Conservation (phyloP, 1,284 basidiomycete genomes). For the Takashimella koratensis region DNA sequence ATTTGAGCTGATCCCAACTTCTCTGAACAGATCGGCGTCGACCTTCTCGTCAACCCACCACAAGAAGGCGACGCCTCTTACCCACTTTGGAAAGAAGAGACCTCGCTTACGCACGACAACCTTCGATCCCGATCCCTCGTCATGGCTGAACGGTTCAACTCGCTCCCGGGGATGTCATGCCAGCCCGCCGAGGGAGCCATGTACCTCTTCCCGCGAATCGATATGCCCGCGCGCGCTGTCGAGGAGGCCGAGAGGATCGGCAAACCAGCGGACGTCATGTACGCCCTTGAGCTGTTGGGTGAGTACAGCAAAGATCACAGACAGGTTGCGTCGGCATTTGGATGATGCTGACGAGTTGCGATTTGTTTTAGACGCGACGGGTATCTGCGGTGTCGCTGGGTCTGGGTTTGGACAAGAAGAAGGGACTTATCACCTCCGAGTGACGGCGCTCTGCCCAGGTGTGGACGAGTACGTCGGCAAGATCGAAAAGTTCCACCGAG, state of each 20-base stretch:
- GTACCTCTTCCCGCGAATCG: constrained; percentile 77
- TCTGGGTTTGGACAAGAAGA: constrained; percentile 87
- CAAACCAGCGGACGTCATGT: constrained; percentile 81
- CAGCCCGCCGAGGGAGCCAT: constrained; percentile 80
- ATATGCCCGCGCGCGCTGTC: constrained; percentile 66
- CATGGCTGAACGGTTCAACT: constrained; percentile 73
- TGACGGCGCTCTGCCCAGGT: constrained; percentile 78
- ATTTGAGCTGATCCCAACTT: no score
- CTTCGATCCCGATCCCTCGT: constrained; percentile 66
- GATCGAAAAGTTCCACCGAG: constrained; percentile 76
- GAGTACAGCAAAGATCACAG: constrained; percentile 16
- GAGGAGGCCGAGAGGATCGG: constrained; percentile 66
- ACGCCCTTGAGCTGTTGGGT: constrained; percentile 72
- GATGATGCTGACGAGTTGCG: no score
- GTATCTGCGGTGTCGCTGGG: constrained; percentile 89
- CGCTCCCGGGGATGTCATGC: constrained; percentile 75
- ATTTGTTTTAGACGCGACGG: constrained; percentile 61
- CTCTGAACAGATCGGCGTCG: constrained; percentile 70
- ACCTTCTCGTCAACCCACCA: constrained; percentile 83
- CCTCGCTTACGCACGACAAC: constrained; percentile 68
- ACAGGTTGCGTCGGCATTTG: no score
- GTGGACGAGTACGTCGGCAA: constrained; percentile 85
- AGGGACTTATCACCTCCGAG: constrained; percentile 78
- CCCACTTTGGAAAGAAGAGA: constrained; percentile 73
- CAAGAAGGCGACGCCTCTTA: constrained; percentile 70